A percentile compares a stretch with the other conserved stretches of the same genome.
phyloP scores from a whole-genome alignment of 2,329 filamentous ascomycete genomes.

The Metarhizium album region DNA sequence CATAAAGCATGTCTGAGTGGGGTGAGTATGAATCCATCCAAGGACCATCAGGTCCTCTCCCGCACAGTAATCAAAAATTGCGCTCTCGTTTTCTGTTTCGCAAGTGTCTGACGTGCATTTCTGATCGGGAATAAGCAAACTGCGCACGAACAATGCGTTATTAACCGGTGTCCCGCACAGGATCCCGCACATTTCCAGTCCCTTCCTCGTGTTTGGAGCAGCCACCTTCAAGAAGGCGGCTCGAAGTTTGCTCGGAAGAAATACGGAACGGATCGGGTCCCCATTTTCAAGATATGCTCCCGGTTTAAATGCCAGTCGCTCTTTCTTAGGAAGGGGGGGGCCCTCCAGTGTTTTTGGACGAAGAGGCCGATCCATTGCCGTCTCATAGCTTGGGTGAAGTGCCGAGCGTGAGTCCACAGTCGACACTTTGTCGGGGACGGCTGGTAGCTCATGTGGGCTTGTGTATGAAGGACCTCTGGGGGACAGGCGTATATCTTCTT shows the following conservation, averaged over 20 bases:
- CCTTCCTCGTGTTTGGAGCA: conserved; percentile 62
- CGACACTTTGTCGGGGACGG: conserved; percentile 20
- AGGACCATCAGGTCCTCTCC: conserved; percentile 72
- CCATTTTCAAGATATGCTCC: conserved; percentile 86
- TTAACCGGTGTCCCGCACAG: conserved; percentile 84
- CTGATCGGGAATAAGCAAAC: conserved; percentile 84
- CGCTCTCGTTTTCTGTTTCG: conserved; percentile 79
- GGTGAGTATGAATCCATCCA: conserved; percentile 98
- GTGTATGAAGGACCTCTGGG: not conserved
- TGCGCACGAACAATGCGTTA: conserved; percentile 85
- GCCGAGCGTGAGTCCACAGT: conserved; percentile 7
- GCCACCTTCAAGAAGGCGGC: conserved; percentile 65
- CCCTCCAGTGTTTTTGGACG: conserved; percentile 19
- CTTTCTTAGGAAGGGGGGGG: conserved; percentile 31
- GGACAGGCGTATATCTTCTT: conserved; percentile 11
- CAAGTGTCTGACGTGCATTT: conserved; percentile 86
- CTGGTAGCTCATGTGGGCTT: conserved; percentile 8
- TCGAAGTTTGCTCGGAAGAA: conserved; percentile 69
- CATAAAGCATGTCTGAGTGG: conserved; percentile 96
- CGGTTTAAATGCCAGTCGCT: conserved; percentile 58
- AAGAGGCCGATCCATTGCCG: conserved; percentile 9
- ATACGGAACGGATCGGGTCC: conserved; percentile 73
- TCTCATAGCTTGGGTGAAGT: not conserved
- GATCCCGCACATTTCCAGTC: conserved; percentile 91
- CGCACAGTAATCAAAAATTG: conserved; percentile 83